Percentiles rank a stretch among this genome's conserved stretches.
Evolutionary conservation across 2,329 filamentous ascomycete species (phyloP).

Genomic region (Venturia aucupariae): DNA sequence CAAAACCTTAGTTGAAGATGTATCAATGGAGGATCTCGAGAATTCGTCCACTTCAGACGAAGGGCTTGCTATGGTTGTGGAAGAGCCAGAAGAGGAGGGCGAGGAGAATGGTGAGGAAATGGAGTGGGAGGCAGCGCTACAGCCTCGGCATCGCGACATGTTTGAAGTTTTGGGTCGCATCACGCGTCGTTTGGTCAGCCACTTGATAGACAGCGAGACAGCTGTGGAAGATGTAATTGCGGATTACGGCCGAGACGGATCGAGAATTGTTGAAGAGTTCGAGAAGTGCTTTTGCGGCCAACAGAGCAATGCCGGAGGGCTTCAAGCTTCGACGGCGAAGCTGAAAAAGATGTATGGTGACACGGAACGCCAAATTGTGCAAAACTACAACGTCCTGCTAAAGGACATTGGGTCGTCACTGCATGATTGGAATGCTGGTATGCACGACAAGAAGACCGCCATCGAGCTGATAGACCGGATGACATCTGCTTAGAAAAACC

Average conservation of each 20-base stretch:
- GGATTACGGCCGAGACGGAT: conserved; percentile 3
- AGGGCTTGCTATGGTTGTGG: conserved; percentile 1
- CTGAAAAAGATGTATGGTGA: neutral
- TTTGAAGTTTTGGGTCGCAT: conserved; percentile 1
- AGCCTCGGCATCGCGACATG: conserved; percentile 7
- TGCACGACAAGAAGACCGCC: neutral
- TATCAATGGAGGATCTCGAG: neutral
- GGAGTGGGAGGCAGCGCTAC: conserved; percentile 8
- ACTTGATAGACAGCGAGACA: conserved; percentile 8
- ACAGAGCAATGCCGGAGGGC: neutral
- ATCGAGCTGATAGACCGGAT: neutral
- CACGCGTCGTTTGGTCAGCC: conserved; percentile 9
- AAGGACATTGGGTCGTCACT: neutral
- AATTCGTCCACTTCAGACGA: neutral
- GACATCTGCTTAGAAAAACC: neutral
- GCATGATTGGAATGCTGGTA: neutral
- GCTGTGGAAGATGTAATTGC: conserved; percentile 9
- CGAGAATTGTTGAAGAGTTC: conserved; percentile 6
- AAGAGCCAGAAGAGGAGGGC: conserved; percentile 1
- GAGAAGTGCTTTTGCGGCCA: neutral
- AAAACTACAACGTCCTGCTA: neutral
- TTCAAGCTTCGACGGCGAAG: neutral
- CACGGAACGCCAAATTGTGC: neutral
- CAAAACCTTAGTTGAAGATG: conserved; percentile 5
- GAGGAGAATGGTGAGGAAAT: neutral